Evolutionary conservation across 768 basidiomycete genomes (phyloP), one percentile per base, ranked within the genome.

Genomic region (Kwoniella pini): DNA sequence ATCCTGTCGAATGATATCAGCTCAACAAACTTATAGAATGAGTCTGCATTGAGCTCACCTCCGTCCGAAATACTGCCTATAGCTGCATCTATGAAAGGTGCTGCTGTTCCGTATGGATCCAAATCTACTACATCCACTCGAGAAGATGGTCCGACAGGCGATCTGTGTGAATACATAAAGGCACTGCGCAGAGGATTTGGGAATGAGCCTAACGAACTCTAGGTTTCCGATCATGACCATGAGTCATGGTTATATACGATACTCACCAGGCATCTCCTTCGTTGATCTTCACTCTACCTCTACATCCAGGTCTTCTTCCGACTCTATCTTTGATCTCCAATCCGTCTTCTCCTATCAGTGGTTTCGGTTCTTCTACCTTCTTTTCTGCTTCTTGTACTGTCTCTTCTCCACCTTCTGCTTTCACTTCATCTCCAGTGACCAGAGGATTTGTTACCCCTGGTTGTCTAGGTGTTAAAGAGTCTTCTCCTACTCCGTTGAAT

Each of bases 21-120:
- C 7, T 15, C 19, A 45, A 39, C 24, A 44, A 3, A 62, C 40
- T 28, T n/a, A 26, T 19, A 28, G 26, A 28, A 31, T 24, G 31
- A 24, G 42, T 26, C 22, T 45, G 57, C 11, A 50, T 44, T 1
- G 27, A 24, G 36, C 83, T 67, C 61, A 88, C 94, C 95, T 76
- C 90, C 93, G 66, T 94, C 93, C 30, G 85, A 84, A 9, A 96
- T 82, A 58, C 85, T 86, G 70, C 97, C 93, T 15, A 99, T 87
- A 0, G 95, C 93, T 21, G 88, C 88, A 69, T 99, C 96, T 26
- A 99, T 88, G 76, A 99, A 99, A 2, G 95, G 96, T 3, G 92
- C 88, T 0, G 96, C 96, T 9, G 92, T 95, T 0, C 96, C 96
- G 71, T 98, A 99, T 0, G 96, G 96, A 76, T 99, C 96, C 26